Conservation (phyloP, 2,329 filamentous ascomycete genomes). For the Gliomastix tumulicola region DNA sequence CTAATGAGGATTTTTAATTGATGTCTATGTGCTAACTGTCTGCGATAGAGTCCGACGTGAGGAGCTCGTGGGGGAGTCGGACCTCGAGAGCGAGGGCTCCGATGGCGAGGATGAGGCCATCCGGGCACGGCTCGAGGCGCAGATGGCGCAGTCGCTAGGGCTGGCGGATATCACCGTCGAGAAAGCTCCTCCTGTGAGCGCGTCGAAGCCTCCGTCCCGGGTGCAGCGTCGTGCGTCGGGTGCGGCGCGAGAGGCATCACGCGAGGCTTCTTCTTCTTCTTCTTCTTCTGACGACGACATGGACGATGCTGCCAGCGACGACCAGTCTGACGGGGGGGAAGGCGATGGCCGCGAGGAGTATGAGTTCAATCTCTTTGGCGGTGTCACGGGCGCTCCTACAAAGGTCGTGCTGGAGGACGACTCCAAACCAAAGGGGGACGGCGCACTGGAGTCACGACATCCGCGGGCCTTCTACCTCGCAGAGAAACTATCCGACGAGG, state of each 20-base stretch:
- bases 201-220: not conserved
- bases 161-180: slow-evolving; percentile 18
- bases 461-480: slow-evolving; percentile 44
- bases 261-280: too few species aligned
- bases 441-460: slow-evolving; percentile 25
- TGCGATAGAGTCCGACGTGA: slow-evolving; percentile 43
- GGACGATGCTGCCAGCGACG: too few species aligned
- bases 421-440: slow-evolving; percentile 25
- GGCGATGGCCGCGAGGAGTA: slow-evolving; percentile 33
- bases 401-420: slow-evolving; percentile 45
- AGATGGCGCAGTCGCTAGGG: slow-evolving; percentile 38
- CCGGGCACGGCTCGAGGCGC: slow-evolving; percentile 37
- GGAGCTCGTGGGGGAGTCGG: slow-evolving; percentile 38
- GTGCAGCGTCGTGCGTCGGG: not conserved
- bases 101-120: slow-evolving; percentile 27
- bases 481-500: slow-evolving; percentile 23
- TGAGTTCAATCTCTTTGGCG: slow-evolving; percentile 51
- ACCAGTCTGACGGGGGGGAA: slow-evolving; percentile 12
- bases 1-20: slow-evolving; percentile 17
- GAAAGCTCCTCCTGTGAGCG: not conserved
- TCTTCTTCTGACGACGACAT: slow-evolving; percentile 13
- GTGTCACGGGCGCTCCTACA: slow-evolving; percentile 21
- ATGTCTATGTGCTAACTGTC: slow-evolving; percentile 1
- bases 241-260: too few species aligned
- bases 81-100: slow-evolving; percentile 11